Conservation (phyloP, 2,329 filamentous ascomycete genomes). For the Albifimbria verrucaria region DNA sequence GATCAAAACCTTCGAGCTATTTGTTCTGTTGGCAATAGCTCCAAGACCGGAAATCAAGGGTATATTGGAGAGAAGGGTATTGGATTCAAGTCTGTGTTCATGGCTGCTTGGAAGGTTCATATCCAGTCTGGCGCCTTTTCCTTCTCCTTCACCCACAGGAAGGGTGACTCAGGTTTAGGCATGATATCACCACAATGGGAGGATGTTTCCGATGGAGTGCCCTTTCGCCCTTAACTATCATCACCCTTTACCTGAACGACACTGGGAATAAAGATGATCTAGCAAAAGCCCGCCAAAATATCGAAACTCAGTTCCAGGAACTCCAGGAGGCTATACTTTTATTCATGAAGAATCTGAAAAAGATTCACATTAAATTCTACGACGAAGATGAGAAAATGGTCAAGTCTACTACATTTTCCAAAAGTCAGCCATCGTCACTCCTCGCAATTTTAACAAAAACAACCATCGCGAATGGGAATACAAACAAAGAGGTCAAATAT, state of each 20-base stretch:
- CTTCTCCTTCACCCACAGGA: constrained; percentile 39
- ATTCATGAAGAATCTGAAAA: constrained; percentile 37
- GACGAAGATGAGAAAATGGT: constrained; percentile 11
- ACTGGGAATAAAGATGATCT: constrained; percentile 14
- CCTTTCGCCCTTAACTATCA: constrained; percentile 25
- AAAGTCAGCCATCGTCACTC: constrained; percentile 5
- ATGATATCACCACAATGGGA: constrained; percentile 47
- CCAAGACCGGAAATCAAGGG: constrained; percentile 34
- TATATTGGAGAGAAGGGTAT: constrained; percentile 51
- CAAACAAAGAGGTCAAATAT: constrained; percentile 10
- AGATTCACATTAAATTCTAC: constrained; percentile 27
- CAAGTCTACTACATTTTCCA: constrained; percentile 9
- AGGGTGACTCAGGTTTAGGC: constrained; percentile 42
- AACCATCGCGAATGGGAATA: neutral
- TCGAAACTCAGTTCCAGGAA: constrained; percentile 31
- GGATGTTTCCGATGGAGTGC: constrained; percentile 13
- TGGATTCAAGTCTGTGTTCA: constrained; percentile 51
- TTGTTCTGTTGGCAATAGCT: constrained; percentile 42
- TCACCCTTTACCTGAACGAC: constrained; percentile 34
- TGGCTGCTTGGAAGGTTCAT: constrained; percentile 38
- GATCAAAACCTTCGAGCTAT: constrained; percentile 40
- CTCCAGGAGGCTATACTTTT: constrained; percentile 36
- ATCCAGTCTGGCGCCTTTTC: constrained; percentile 41
- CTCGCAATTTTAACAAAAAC: constrained; percentile 1
- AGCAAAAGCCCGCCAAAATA: constrained; percentile 15